Base-by-base conservation (phyloP, 176 grass and related monocot species). In the Microstegium vimineum region DNA sequence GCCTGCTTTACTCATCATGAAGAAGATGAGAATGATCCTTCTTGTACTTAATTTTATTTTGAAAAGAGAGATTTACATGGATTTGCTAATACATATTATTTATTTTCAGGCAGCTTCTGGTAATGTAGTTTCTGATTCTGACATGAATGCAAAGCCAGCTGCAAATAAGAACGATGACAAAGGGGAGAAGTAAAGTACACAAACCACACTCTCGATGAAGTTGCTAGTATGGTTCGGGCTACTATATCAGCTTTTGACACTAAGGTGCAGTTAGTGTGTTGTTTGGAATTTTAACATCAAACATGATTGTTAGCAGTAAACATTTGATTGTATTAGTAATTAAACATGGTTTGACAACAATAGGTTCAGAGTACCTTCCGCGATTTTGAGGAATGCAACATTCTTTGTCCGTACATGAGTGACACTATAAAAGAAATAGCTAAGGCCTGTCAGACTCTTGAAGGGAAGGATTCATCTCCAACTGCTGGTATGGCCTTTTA, bases 341-440 rank as follows among this genome's bases (percentile, higher is more conserved):
- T 46, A 81, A 88, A 69, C 52, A 54, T 88, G 10, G 36, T 82
- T 87, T 78, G 62, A 82, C 81, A 71, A 56, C 38, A 80, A 89
- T 75, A 99, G 96, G 96, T 99, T 82, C 96, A 94, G 70, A 91
- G 60, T 85, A 90, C 89, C 69, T 99, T 99, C 81, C 87, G 90
- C 90, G 96, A 95, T 89, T 99, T 99, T 71, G 93, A 93, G 80
- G 96, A 93, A 90, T 92, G 84, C 67, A 95, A 95, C 78, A 95
- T 99, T 95, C 89, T 95, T 43, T 13, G 30, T 76, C 83, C 91
- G 62, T 94, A 81, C 75, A 99, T 95, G 96, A 87, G 85, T 71
- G 91, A 94, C 75, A 78, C 87, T 30, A 92, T 99, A 83, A 99
- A 90, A 82, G 96, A 94, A 81, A 92, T 99, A 86, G 84, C 89